A percentile compares a stretch with the other conserved stretches of the same genome.
phyloP scores from a whole-genome alignment of 148 eudicot species.

The Chenopodium berlandieri region DNA sequence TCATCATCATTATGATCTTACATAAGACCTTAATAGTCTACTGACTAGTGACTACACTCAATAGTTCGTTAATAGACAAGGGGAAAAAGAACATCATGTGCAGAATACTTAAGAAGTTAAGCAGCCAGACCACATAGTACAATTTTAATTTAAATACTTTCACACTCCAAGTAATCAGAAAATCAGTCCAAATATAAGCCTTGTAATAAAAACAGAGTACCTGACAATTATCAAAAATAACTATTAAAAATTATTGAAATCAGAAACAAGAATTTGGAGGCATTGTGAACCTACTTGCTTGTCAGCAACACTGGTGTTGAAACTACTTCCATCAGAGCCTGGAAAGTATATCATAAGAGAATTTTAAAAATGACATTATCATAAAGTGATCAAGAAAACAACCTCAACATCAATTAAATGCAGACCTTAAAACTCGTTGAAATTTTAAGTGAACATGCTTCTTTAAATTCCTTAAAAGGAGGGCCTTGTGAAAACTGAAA shows the following conservation, averaged over 20 bases:
- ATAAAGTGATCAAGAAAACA: neutral
- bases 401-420: neutral
- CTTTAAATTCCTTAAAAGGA: neutral
- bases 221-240: neutral
- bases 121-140: neutral
- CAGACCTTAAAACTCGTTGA: no score
- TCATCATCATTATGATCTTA: neutral
- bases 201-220: neutral
- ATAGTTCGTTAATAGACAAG: neutral
- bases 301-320: conserved; percentile 85
- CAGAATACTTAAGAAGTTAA: neutral
- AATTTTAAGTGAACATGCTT: neutral
- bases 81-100: neutral
- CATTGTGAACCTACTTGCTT: conserved; percentile 50
- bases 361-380: neutral
- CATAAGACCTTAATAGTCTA: no score
- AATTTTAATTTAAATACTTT: neutral
- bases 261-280: neutral
- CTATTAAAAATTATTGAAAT: neutral
- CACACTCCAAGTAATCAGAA: neutral
- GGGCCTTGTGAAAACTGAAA: no score
- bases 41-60: neutral
- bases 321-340: conserved; percentile 78
- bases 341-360: conserved; percentile 11
- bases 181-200: neutral